Base-by-base conservation (phyloP, 176 grass and related monocot species). In the Panicum miliaceum region DNA sequence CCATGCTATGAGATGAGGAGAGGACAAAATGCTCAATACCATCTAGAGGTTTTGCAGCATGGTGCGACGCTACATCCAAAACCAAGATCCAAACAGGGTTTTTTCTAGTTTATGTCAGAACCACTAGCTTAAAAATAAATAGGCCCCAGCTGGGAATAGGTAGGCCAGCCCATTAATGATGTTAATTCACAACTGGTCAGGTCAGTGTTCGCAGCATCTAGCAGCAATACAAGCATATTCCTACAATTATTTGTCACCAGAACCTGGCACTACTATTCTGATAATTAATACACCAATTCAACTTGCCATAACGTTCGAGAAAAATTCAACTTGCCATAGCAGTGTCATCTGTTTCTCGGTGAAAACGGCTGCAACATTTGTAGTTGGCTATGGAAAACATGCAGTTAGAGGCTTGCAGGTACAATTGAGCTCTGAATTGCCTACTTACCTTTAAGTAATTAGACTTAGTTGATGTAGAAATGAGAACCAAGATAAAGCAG, bases 191-290 rank as follows among this genome's bases (percentile, higher is more conserved):
- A 13, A 42, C 20, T 64, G 7, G 22, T 46, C n/a, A 59, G 27
- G 35, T 60, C 36, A 81, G 36, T 75, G 35, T 79, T 67, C 75
- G 59, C 37, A 81, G 20, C 19, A 10, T 19, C 71, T 57, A 81
- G 69, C 13, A 81, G 26, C 25, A 43, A 75, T 8, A 68, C n/a
- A 75, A 56, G 47, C 47, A 86, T 75, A 67, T 75, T 75, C 77
- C 12, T 1, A 25, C 26, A 67, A 65, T 65, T 81, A 73, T 86
- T 42, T 81, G 2, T 45, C 64, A 71, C 75, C 62, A 68, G 37
- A 62, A 75, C 60, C 23, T 23, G 34, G 11, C 43, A 58, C 5
- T 66, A 26, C 0, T 50, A 36, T 23, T 70, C 12, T 46, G 64
- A 19, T 45, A 69, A 64, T 45, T 47, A 66, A 23, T 47, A 18